Base-by-base conservation (phyloP, 805 yeast genomes). In the Kurtzmaniella cleridarum region DNA sequence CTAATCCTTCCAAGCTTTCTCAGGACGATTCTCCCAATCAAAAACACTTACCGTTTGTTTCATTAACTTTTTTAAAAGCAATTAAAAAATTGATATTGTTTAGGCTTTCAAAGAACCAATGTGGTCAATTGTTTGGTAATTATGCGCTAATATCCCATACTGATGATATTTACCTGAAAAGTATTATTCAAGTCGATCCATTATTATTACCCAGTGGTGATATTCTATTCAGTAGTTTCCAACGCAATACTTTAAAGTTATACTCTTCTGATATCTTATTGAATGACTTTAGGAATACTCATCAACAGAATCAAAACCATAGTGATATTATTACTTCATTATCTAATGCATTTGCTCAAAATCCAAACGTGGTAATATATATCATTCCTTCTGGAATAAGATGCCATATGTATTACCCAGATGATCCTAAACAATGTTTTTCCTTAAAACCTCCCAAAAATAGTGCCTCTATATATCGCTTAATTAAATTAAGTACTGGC, bases 301-400 rank as follows among this genome's bases (percentile, higher is more conserved):
- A 33, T 2, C 36, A 33, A 10, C 30, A 42, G 1, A 57, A 51
- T 17, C 8, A 20, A 5, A 8, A 5, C 8, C 32, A 34, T 11
- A 24, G 6, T 11, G 35, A 20, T 24, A 20, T 20, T 20, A 20
- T 20, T 8, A 20, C 24, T 20, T 20, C 24, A 5, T 5, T 20
- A 20, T 20, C 24, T 8, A 20, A 20, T 20, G 28, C 15, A 13
- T 16, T 24, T 12, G 28, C 11, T 24, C 24, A 10, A 17, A 32
- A 9, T 9, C 30, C 9, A 12, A 53, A 55, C 37, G 68, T 58
- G 42, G 65, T 59, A 31, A 57, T 68, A 4, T 69, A 68, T 40
- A 50, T 69, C 27, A 48, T 64, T 2, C 74, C 74, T 3, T 61
- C 68, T 15, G 73, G 72, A 2, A 57, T 69, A 23, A 51, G 74